Conservation (phyloP, 2,329 filamentous ascomycete genomes). For the Colletotrichum agaves region DNA sequence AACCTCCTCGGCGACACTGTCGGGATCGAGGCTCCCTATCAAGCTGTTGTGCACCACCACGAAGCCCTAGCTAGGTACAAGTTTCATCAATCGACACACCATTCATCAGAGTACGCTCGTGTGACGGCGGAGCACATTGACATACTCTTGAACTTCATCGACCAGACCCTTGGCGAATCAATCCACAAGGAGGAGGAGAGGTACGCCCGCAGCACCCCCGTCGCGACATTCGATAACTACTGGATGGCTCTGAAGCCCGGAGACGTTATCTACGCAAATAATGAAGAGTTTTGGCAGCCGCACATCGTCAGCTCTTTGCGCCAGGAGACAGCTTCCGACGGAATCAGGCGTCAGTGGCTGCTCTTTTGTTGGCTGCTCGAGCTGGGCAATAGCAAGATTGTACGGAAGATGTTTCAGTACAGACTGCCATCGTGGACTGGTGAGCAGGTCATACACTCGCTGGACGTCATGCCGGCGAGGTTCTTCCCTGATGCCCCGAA, state of each 20-base stretch:
- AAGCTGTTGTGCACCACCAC: slow-evolving; percentile 59
- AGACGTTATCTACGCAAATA: slow-evolving; percentile 55
- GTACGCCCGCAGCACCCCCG: slow-evolving; percentile 50
- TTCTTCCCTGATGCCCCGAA: slow-evolving; percentile 54
- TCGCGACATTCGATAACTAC: slow-evolving; percentile 57
- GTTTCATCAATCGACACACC: slow-evolving; percentile 52
- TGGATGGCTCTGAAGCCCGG: slow-evolving; percentile 60
- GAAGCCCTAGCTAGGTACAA: slow-evolving; percentile 55
- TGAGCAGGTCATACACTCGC: slow-evolving; percentile 54
- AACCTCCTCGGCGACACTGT: slow-evolving; percentile 50
- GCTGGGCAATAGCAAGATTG: slow-evolving; percentile 47
- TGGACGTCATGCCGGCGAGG: slow-evolving; percentile 54
- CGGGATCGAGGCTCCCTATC: slow-evolving; percentile 57
- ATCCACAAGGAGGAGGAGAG: slow-evolving; percentile 54
- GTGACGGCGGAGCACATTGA: slow-evolving; percentile 58
- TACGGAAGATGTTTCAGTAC: slow-evolving; percentile 51
- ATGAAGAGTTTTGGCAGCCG: slow-evolving; percentile 53
- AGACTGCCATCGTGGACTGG: slow-evolving; percentile 53
- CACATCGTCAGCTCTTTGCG: slow-evolving; percentile 52
- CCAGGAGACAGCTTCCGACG: slow-evolving; percentile 3
- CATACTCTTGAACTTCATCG: slow-evolving; percentile 56
- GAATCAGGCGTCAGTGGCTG: background rate
- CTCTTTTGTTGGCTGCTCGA: slow-evolving; percentile 57
- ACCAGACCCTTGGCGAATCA: slow-evolving; percentile 49
- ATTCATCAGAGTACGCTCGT: slow-evolving; percentile 53